Conservation (phyloP, 768 basidiomycete species). For the Tricholoma sp. region DNA sequence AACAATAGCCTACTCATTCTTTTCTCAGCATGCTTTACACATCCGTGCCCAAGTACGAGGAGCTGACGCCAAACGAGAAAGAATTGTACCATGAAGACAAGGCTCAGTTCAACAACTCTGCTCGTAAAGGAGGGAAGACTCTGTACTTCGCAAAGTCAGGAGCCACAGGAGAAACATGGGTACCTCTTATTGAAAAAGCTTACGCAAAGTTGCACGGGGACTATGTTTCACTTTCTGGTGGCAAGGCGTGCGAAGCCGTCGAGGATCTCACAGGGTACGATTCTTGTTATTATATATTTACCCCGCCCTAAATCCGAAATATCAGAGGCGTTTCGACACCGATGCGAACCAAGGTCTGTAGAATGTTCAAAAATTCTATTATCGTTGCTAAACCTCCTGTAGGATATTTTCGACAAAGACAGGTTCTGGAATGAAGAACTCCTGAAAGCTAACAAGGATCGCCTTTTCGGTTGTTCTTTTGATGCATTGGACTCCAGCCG, state of each 20-base stretch:
- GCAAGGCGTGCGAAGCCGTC: conserved; percentile 41
- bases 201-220: conserved; percentile 52
- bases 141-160: conserved; percentile 48
- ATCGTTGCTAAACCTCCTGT: neutral
- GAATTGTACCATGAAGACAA: conserved; percentile 49
- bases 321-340: conserved; percentile 40
- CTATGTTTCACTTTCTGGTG: conserved; percentile 31
- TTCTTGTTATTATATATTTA: neutral
- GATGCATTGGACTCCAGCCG: conserved; percentile 25
- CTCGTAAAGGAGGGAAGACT: conserved; percentile 42
- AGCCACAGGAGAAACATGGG: conserved; percentile 48
- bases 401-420: conserved; percentile 44
- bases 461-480: conserved; percentile 50
- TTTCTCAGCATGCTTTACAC: conserved; percentile 41
- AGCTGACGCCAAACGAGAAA: conserved; percentile 35
- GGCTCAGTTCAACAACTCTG: conserved; percentile 37
- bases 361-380: neutral
- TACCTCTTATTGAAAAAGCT: conserved; percentile 56
- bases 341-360: conserved; percentile 34
- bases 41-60: conserved; percentile 45
- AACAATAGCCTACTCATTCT: neutral
- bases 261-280: conserved; percentile 54
- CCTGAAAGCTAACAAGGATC: conserved; percentile 42
- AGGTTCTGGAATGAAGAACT: conserved; percentile 53
- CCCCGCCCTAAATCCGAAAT: neutral